Percentiles rank a stretch among this genome's conserved stretches.
phyloP scores from a whole-genome alignment of 1,139 yeast species.

The Protomyces macrosporus region DNA sequence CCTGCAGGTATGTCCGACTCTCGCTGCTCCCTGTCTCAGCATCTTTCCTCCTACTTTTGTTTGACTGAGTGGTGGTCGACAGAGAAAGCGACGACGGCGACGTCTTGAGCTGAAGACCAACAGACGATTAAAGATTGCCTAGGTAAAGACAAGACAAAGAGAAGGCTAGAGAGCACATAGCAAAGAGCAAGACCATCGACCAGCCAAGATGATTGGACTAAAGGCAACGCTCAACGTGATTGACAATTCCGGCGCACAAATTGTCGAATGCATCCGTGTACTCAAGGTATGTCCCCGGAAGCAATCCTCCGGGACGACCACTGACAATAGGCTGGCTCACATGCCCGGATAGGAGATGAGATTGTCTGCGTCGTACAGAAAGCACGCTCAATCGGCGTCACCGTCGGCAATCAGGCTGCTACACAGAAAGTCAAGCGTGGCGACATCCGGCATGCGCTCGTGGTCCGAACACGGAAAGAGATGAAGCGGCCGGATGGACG shows the following conservation, averaged over 20 bases:
- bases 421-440: constrained; percentile 79
- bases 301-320: neutral
- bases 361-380: constrained; percentile 92
- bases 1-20: too few species aligned
- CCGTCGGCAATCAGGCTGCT: constrained; percentile 48
- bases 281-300: constrained; percentile 47
- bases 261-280: constrained; percentile 94
- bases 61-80: too few species aligned
- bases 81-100: too few species aligned
- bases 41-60: too few species aligned
- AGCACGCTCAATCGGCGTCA: constrained; percentile 60
- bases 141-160: too few species aligned
- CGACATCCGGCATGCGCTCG: constrained; percentile 91
- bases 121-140: too few species aligned
- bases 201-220: constrained; percentile 32
- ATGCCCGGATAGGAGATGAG: constrained; percentile 51
- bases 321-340: constrained; percentile 56
- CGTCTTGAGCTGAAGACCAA: too few species aligned
- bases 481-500: constrained; percentile 84
- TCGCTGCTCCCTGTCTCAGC: too few species aligned
- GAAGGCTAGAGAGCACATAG: too few species aligned
- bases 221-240: constrained; percentile 34
- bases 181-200: too few species aligned
- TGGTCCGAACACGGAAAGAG: constrained; percentile 87
- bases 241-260: constrained; percentile 62